Percentiles rank a stretch among this genome's conserved stretches.
Evolutionary conservation across 345 rosid genomes (phyloP).

Genomic region (Eucalyptus guilfoylei): DNA sequence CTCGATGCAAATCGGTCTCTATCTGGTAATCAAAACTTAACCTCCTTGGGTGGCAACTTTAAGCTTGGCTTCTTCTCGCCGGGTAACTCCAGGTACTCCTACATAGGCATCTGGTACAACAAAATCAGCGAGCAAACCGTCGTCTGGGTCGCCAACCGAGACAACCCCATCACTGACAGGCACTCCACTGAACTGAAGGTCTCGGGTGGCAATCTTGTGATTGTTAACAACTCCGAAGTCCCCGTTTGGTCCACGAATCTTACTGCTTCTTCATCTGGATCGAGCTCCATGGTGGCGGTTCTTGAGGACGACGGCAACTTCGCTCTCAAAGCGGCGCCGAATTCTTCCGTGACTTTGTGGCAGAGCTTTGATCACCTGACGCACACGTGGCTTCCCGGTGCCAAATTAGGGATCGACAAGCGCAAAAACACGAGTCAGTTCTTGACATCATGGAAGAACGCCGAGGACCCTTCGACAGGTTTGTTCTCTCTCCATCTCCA

Average conservation of each 20-base stretch:
- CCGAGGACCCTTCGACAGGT: constrained; percentile 61
- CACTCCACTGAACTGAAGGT: constrained; percentile 37
- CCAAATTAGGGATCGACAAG: constrained; percentile 36
- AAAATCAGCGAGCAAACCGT: constrained; percentile 20
- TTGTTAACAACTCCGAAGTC: constrained; percentile 35
- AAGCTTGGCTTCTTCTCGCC: constrained; percentile 59
- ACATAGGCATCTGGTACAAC: constrained; percentile 67
- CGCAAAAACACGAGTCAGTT: constrained; percentile 13
- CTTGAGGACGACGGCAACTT: constrained; percentile 57
- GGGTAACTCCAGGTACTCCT: constrained; percentile 38
- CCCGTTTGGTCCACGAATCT: constrained; percentile 63
- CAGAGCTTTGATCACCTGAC: constrained; percentile 66
- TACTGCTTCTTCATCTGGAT: constrained; percentile 6
- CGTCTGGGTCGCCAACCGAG: constrained; percentile 83
- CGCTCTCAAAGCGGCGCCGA: constrained; percentile 21
- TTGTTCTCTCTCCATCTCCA: constrained; percentile 61
- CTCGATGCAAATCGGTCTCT: constrained; percentile 35
- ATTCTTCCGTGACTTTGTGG: constrained; percentile 28
- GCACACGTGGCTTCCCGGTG: constrained; percentile 75
- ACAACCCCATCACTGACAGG: constrained; percentile 30
- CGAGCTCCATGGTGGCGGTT: constrained; percentile 24
- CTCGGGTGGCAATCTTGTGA: constrained; percentile 49
- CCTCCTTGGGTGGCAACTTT: constrained; percentile 33
- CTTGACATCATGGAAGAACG: constrained; percentile 56
- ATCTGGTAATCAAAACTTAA: constrained; percentile 44